Conservation (phyloP, 108 stramenopile genomes). For the Cyclotella kingstonii region DNA sequence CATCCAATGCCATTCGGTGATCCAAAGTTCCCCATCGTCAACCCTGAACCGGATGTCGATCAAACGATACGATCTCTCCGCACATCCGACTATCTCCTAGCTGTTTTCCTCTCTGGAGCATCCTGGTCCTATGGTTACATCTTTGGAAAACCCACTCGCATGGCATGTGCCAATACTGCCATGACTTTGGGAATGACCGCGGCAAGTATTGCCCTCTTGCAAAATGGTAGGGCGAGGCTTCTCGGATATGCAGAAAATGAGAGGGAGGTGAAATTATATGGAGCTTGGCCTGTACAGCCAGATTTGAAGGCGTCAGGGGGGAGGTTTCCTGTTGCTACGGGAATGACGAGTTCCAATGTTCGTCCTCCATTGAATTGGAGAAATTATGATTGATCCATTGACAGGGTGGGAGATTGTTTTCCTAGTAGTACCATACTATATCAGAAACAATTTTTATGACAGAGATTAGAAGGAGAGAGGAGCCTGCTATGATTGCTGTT, state of each 20-base stretch:
- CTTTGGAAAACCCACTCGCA: slow-evolving; percentile 76
- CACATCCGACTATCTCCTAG: slow-evolving; percentile 53
- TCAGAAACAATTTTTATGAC: too few relatives aligned
- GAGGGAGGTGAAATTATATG: slow-evolving; percentile 69
- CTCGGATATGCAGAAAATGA: slow-evolving; percentile 76
- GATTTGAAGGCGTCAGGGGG: slow-evolving; percentile 17
- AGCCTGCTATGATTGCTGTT: too few relatives aligned
- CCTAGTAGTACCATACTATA: too few relatives aligned
- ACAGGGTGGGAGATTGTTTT: too few relatives aligned
- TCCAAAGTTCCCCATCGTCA: slow-evolving; percentile 78
- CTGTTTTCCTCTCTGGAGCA: slow-evolving; percentile 51
- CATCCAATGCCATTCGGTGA: slow-evolving; percentile 48
- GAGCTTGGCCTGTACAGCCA: slow-evolving; percentile 45
- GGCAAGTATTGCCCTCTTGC: slow-evolving; percentile 66
- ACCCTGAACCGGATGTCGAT: slow-evolving; percentile 72
- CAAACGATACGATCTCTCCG: slow-evolving; percentile 72
- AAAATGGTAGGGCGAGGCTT: slow-evolving; percentile 64
- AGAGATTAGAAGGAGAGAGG: too few relatives aligned
- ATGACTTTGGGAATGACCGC: slow-evolving; percentile 77
- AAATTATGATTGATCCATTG: slow-evolving; percentile 25
- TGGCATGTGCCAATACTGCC: slow-evolving; percentile 68
- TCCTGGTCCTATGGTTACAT: slow-evolving; percentile 79
- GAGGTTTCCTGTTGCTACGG: slow-evolving; percentile 42
- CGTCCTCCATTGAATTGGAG: slow-evolving; percentile 42
- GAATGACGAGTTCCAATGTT: slow-evolving; percentile 23